A percentile compares a stretch with the other conserved stretches of the same genome.
These are phyloP conservation scores for Salix purpurea DNA, from an alignment of 345 rosid species.

Conservation along the genomic window DNA sequence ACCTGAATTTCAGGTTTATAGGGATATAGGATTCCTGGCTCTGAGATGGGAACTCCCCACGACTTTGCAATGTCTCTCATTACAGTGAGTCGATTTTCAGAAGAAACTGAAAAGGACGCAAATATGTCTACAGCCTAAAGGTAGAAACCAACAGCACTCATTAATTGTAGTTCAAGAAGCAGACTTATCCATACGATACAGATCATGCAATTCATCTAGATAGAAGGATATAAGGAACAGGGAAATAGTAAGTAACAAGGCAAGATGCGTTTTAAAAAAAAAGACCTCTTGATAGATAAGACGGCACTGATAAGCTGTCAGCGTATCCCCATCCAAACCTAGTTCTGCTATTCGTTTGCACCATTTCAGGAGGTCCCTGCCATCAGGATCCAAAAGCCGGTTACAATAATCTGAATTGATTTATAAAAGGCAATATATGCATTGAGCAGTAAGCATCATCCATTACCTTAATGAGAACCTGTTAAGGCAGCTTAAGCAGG, in stretches of 20 bases:
- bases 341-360: slow-evolving; percentile 69
- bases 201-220: background rate
- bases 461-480: slow-evolving; percentile 73
- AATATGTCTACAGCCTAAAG: slow-evolving; percentile 79
- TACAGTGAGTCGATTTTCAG: slow-evolving; percentile 42
- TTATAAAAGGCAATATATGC: background rate
- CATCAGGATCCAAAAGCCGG: slow-evolving; percentile 26
- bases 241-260: background rate
- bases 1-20: slow-evolving; percentile 82
- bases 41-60: slow-evolving; percentile 56
- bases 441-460: background rate
- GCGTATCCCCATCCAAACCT: slow-evolving; percentile 20
- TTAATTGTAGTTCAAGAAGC: background rate
- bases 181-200: background rate
- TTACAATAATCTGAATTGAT: slow-evolving; percentile 3
- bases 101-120: slow-evolving; percentile 52
- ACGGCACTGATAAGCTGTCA: slow-evolving; percentile 46
- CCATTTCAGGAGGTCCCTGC: slow-evolving; percentile 94
- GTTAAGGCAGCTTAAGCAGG: slow-evolving; percentile 33
- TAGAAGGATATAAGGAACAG: background rate
- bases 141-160: slow-evolving; percentile 10
- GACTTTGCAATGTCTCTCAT: slow-evolving; percentile 54
- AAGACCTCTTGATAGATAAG: slow-evolving; percentile 74
- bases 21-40: slow-evolving; percentile 38
- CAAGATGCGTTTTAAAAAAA: background rate